These are phyloP conservation scores for Coemansia sp. DNA, from an alignment of 192 early-diverging fungal species.

Conservation along the genomic window DNA sequence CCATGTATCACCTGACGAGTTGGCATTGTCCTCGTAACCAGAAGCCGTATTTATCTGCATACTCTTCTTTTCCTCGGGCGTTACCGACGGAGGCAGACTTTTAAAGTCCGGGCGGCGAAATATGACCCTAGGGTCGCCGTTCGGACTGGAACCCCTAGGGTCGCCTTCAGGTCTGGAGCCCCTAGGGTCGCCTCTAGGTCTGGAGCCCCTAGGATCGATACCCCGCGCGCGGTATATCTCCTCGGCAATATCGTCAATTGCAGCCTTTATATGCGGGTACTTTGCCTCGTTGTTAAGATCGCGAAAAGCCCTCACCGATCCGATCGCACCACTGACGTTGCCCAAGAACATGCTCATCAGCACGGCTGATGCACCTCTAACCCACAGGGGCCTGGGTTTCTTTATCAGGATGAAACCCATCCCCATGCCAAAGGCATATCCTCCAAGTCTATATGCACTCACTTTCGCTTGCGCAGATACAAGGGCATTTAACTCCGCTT, in stretches of 20 bases:
- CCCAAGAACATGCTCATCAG: constrained; percentile 19
- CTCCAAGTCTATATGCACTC: background rate
- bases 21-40: background rate
- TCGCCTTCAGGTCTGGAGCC: background rate
- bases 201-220: constrained; percentile 18
- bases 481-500: constrained; percentile 23
- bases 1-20: background rate
- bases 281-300: constrained; percentile 28
- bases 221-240: constrained; percentile 38
- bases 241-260: constrained; percentile 25
- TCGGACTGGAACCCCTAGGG: constrained; percentile 12
- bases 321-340: constrained; percentile 1
- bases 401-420: constrained; percentile 29
- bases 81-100: constrained; percentile 23
- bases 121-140: background rate
- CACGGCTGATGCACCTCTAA: constrained; percentile 19
- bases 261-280: constrained; percentile 40
- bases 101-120: constrained; percentile 16
- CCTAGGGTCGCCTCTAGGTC: too few relatives aligned
- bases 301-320: constrained; percentile 9
- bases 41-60: background rate
- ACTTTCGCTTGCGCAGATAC: constrained; percentile 8
- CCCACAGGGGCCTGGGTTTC: constrained; percentile 10
- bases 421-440: constrained; percentile 16
- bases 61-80: constrained; percentile 3